Conservation (phyloP, 495 filamentous ascomycete genomes). For the Tuber microsphaerosporum region DNA sequence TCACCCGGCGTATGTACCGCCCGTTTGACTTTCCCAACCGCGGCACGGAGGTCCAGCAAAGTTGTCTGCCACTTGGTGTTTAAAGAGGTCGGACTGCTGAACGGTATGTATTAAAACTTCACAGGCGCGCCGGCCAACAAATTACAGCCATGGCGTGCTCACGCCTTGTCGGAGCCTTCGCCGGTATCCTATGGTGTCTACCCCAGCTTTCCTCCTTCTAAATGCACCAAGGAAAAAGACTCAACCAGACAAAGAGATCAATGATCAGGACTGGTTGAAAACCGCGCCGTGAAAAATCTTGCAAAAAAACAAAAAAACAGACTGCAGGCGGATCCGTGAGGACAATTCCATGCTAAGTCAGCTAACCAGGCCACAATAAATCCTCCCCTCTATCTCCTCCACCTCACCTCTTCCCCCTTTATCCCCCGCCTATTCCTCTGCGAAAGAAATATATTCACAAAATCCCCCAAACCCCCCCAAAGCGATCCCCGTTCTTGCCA, state of each 20-base stretch:
- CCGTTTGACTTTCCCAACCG: not conserved
- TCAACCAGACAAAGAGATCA: not conserved
- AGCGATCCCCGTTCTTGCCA: not conserved
- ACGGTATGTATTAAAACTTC: not conserved
- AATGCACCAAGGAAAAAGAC: not conserved
- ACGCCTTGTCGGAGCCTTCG: not conserved
- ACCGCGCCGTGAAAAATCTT: not conserved
- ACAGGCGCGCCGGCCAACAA: not conserved
- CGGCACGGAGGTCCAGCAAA: not conserved
- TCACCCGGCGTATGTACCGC: not conserved
- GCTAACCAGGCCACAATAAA: not conserved
- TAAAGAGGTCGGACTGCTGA: not conserved
- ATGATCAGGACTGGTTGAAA: not conserved
- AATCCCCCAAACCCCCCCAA: not conserved
- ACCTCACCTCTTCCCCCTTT: not conserved
- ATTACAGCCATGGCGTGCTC: not conserved
- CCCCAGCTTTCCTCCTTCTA: not conserved
- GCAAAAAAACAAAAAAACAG: not conserved
- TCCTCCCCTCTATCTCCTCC: not conserved
- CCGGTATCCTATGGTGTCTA: not conserved
- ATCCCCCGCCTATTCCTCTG: not conserved
- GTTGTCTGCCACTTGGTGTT: not conserved
- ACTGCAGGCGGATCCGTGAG: not conserved
- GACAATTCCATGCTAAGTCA: not conserved
- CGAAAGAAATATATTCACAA: not conserved